phyloP scores from a whole-genome alignment of 768 basidiomycete species.

The Calocera viscosa region DNA sequence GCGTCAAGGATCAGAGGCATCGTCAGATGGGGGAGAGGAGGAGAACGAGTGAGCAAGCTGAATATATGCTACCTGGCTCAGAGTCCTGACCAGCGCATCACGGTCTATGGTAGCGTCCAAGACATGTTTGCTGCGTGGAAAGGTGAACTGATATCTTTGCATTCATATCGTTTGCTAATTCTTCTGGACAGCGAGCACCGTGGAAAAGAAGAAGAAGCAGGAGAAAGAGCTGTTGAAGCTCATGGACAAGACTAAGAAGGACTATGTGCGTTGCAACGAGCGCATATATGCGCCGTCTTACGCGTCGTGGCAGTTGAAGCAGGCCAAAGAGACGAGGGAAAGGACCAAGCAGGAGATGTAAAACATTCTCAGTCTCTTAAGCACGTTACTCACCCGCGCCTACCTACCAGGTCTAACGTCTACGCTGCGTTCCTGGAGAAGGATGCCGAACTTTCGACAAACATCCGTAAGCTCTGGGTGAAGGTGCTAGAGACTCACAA shows the following conservation, averaged over 20 bases:
- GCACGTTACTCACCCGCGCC: background rate
- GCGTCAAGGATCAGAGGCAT: background rate
- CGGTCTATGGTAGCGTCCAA: too few relatives aligned
- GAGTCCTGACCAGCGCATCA: too few relatives aligned
- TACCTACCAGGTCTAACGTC: background rate
- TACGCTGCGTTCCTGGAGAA: background rate
- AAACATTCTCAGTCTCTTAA: background rate
- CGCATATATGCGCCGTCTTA: background rate
- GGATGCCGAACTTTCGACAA: background rate
- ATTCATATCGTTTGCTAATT: too few relatives aligned
- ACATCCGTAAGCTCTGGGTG: background rate
- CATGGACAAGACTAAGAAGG: too few relatives aligned
- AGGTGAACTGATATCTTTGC: too few relatives aligned
- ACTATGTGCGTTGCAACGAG: background rate
- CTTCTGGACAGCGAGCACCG: too few relatives aligned
- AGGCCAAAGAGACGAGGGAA: background rate
- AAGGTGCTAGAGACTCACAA: background rate
- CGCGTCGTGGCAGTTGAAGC: background rate
- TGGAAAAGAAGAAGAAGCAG: too few relatives aligned
- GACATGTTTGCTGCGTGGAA: too few relatives aligned
- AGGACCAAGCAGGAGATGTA: background rate
- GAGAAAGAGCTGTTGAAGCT: too few relatives aligned
- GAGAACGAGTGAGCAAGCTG: background rate
- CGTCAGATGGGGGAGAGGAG: background rate
- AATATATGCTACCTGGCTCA: too few relatives aligned